Percentiles rank a stretch among this genome's conserved stretches.
These are phyloP conservation scores for Ceratobasidium sp. DNA, from an alignment of 1,284 basidiomycete species.

Conservation along the genomic window DNA sequence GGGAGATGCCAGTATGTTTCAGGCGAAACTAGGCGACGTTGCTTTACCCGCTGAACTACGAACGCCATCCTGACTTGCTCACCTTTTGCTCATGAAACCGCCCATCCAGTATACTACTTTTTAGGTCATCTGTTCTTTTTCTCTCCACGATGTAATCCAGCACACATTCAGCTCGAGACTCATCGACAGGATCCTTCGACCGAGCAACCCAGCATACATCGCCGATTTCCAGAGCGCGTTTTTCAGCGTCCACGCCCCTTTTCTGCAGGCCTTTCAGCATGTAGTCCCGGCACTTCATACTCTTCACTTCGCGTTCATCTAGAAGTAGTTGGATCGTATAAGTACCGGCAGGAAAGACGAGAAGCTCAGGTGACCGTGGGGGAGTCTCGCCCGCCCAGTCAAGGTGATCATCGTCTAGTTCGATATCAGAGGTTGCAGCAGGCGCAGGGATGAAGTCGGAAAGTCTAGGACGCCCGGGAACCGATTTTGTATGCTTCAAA, in stretches of 20 bases:
- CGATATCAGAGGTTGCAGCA: conserved; percentile 36
- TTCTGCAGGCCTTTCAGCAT: conserved; percentile 54
- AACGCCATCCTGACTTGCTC: conserved; percentile 43
- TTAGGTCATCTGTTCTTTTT: conserved; percentile 65
- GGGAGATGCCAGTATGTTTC: conserved; percentile 58
- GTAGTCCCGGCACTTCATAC: conserved; percentile 55
- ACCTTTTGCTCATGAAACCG: conserved; percentile 67
- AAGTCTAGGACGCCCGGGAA: conserved; percentile 22
- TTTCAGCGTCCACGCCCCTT: conserved; percentile 59
- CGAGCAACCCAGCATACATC: conserved; percentile 67
- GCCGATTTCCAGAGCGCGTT: conserved; percentile 61
- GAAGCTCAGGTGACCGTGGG: conserved; percentile 54
- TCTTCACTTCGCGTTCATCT: conserved; percentile 63
- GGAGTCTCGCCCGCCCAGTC: background rate
- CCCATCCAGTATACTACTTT: conserved; percentile 62
- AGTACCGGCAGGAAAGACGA: conserved; percentile 58
- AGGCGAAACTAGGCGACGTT: conserved; percentile 58
- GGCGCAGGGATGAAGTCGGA: conserved; percentile 19
- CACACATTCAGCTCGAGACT: conserved; percentile 54
- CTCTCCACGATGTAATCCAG: conserved; percentile 66
- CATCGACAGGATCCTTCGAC: conserved; percentile 63
- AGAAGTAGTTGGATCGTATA: conserved; percentile 64
- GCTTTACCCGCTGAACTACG: background rate
- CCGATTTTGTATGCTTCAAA: conserved; percentile 21
- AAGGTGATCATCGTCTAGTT: background rate